A percentile compares a stretch with the other conserved stretches of the same genome.
These are phyloP conservation scores for Wickerhamomyces queroliae DNA, from an alignment of 805 yeast species.

Conservation along the genomic window DNA sequence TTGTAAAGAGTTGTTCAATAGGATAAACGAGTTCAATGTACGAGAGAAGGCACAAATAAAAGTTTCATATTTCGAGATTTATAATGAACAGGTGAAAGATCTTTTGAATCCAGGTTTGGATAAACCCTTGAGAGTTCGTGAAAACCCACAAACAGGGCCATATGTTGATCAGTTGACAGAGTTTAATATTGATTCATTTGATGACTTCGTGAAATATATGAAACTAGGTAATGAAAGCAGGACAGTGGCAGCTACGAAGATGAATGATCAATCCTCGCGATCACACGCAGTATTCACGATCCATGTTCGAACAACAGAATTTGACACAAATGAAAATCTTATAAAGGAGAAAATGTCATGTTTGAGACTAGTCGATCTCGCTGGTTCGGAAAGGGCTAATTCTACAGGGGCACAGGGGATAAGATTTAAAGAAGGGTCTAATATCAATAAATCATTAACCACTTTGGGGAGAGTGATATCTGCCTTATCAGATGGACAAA, in stretches of 20 bases:
- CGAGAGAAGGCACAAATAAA: conserved; percentile 36
- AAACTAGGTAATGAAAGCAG: conserved; percentile 47
- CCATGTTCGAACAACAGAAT: conserved; percentile 52
- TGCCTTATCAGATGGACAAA: conserved; percentile 35
- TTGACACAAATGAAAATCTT: conserved; percentile 30
- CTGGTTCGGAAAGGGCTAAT: conserved; percentile 72
- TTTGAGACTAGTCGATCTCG: conserved; percentile 70
- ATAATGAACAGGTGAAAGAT: conserved; percentile 73
- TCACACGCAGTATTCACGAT: conserved; percentile 78
- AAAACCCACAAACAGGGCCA: conserved; percentile 60
- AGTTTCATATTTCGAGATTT: conserved; percentile 66
- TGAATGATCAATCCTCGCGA: conserved; percentile 70
- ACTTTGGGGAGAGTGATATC: conserved; percentile 69
- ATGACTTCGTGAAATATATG: conserved; percentile 43
- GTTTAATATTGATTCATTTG: conserved; percentile 38
- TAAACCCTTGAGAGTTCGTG: conserved; percentile 43
- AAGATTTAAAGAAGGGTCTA: conserved; percentile 67
- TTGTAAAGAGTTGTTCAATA: conserved; percentile 46
- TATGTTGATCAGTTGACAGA: conserved; percentile 65
- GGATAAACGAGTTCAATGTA: conserved; percentile 25
- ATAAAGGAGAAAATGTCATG: conserved; percentile 49
- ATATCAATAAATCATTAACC: conserved; percentile 73
- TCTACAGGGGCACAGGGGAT: conserved; percentile 57
- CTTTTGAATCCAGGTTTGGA: conserved; percentile 32
- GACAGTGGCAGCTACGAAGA: conserved; percentile 65